Conservation (phyloP, 257 asterid species). For the Solanum neorickii region DNA sequence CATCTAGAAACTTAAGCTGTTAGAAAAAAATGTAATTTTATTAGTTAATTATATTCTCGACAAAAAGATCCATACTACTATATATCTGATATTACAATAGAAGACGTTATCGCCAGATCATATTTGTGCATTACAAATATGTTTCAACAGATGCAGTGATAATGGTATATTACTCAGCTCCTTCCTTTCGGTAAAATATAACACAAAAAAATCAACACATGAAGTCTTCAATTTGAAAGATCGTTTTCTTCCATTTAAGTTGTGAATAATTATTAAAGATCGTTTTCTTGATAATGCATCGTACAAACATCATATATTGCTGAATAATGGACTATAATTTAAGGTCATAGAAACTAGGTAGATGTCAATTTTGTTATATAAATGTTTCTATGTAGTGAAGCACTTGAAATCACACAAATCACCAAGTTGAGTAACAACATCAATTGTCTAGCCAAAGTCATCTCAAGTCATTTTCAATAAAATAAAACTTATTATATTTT, state of each 20-base stretch:
- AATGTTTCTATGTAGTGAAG: not conserved
- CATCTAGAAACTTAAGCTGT: rapidly evolving
- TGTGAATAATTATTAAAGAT: not conserved
- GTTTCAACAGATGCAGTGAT: not conserved
- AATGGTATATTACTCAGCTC: not conserved
- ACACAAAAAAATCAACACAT: not conserved
- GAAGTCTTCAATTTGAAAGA: not conserved
- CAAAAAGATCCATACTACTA: not conserved
- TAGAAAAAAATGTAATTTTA: no score
- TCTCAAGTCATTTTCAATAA: not conserved
- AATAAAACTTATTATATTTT: not conserved
- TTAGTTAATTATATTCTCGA: no score
- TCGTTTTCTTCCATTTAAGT: not conserved
- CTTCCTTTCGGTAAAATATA: not conserved
- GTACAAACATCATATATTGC: not conserved
- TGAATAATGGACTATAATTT: not conserved
- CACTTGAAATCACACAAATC: not conserved
- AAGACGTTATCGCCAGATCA: not conserved
- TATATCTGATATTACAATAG: not conserved
- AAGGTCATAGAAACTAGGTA: not conserved
- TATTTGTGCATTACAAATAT: not conserved
- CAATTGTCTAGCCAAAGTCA: not conserved
- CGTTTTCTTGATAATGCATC: not conserved
- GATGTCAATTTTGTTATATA: not conserved
- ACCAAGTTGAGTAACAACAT: not conserved